Conservation (phyloP, 2,329 filamentous ascomycete genomes). For the Annulohypoxylon truncatum region DNA sequence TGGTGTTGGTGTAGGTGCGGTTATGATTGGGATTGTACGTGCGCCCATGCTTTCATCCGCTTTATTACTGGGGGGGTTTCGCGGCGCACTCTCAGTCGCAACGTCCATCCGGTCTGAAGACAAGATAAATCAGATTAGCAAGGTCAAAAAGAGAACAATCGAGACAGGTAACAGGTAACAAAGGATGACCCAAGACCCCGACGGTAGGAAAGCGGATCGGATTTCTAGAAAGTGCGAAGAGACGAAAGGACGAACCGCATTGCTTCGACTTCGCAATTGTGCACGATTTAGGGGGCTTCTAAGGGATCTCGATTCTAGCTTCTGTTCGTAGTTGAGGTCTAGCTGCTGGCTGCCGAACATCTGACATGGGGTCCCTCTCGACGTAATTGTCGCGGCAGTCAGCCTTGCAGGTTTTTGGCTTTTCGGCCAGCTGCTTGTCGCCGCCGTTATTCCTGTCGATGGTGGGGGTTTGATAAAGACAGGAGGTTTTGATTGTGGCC, state of each 20-base stretch:
- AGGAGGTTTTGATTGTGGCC: constrained; percentile 33
- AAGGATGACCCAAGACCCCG: constrained; percentile 35
- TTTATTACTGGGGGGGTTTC: constrained; percentile 56
- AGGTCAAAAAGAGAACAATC: constrained; percentile 26
- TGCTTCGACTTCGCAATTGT: constrained; percentile 38
- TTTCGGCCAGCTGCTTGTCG: constrained; percentile 28
- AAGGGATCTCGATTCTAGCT: constrained; percentile 21
- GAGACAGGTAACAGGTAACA: constrained; percentile 41
- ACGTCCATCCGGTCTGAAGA: constrained; percentile 63
- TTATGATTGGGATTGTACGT: constrained; percentile 66
- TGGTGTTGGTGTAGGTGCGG: constrained; percentile 57
- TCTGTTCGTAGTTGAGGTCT: constrained; percentile 37
- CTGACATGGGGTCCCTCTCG: constrained; percentile 42
- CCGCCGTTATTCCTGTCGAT: constrained; percentile 34
- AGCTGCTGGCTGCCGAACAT: constrained; percentile 41
- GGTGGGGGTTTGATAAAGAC: constrained; percentile 35
- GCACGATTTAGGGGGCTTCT: constrained; percentile 29
- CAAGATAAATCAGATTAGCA: constrained; percentile 39
- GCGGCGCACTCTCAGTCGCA: constrained; percentile 63
- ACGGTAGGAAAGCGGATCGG: constrained; percentile 21
- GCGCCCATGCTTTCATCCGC: constrained; percentile 60
- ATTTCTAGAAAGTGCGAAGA: constrained; percentile 39
- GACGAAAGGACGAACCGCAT: constrained; percentile 41
- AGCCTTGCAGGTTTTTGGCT: constrained; percentile 39
- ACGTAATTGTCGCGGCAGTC: constrained; percentile 40